A percentile compares a stretch with the other conserved stretches of the same genome.
Conservation (phyloP, 2,329 filamentous ascomycete genomes). For the Hymenoscyphus occultus region DNA sequence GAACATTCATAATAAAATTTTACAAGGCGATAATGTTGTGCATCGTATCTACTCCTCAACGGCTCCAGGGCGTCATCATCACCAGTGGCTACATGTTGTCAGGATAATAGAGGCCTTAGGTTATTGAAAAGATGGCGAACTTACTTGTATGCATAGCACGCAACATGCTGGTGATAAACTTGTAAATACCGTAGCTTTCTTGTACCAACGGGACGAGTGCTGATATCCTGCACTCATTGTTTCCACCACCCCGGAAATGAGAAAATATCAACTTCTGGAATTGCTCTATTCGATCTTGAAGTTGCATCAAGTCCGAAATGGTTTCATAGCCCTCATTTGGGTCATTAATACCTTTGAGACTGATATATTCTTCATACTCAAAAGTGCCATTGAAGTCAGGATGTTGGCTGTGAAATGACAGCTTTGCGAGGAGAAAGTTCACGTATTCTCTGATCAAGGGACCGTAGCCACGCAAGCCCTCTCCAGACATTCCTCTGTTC, state of each 20-base stretch:
- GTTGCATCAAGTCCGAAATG: conserved; percentile 90
- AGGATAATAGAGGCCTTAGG: conserved; percentile 4
- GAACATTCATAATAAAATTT: conserved; percentile 99
- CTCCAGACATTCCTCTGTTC: conserved; percentile 75
- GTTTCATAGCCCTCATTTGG: conserved; percentile 98
- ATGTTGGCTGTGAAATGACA: conserved; percentile 94
- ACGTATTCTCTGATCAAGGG: conserved; percentile 96
- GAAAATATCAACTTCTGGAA: conserved; percentile 99
- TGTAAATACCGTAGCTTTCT: conserved; percentile 99
- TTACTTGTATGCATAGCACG: conserved; percentile 93
- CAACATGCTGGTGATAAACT: conserved; percentile 99
- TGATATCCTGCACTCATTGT: conserved; percentile 96
- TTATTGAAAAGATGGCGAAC: conserved; percentile 34
- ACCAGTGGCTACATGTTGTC: conserved; percentile 63
- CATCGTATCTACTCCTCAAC: conserved; percentile 83
- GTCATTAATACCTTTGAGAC: conserved; percentile 95
- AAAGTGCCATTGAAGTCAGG: conserved; percentile 98
- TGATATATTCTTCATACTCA: conserved; percentile 98
- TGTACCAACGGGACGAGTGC: conserved; percentile 90
- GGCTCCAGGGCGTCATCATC: conserved; percentile 91
- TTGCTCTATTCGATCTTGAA: conserved; percentile 97
- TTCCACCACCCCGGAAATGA: conserved; percentile 84
- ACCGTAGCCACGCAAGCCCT: conserved; percentile 85
- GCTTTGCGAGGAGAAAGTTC: conserved; percentile 88
- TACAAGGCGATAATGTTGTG: conserved; percentile 92